Percentiles rank a stretch among this genome's conserved stretches.
Conservation (phyloP, 2,329 filamentous ascomycete species). For the Corynespora cassiicola region DNA sequence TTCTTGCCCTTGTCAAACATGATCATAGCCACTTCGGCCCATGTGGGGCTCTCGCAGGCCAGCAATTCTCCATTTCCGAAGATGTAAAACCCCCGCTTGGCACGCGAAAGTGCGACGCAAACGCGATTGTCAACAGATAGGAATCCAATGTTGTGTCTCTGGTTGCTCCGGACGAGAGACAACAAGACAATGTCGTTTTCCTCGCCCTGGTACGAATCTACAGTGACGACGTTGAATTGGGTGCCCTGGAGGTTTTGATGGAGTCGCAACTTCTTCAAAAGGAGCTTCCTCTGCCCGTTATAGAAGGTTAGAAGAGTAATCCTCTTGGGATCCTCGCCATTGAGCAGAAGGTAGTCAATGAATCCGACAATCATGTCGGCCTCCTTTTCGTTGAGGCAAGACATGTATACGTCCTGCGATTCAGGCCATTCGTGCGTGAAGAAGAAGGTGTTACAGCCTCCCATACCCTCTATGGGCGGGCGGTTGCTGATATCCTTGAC, state of each 20-base stretch:
- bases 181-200: slow-evolving; percentile 85
- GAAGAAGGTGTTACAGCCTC: slow-evolving; percentile 64
- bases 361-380: slow-evolving; percentile 79
- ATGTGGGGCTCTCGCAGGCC: slow-evolving; percentile 55
- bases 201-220: slow-evolving; percentile 90
- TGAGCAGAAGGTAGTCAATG: slow-evolving; percentile 73
- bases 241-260: slow-evolving; percentile 48
- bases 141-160: slow-evolving; percentile 70
- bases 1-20: slow-evolving; percentile 52
- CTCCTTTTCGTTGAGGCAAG: slow-evolving; percentile 73
- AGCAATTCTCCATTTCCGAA: slow-evolving; percentile 75
- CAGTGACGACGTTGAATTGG: slow-evolving; percentile 71
- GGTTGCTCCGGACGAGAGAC: slow-evolving; percentile 78
- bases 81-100: slow-evolving; percentile 79
- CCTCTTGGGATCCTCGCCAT: slow-evolving; percentile 63
- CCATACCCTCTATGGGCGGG: slow-evolving; percentile 68
- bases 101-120: slow-evolving; percentile 71
- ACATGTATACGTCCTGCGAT: slow-evolving; percentile 66
- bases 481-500: slow-evolving; percentile 56
- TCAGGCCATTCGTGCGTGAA: slow-evolving; percentile 73
- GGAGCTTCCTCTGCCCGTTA: slow-evolving; percentile 76
- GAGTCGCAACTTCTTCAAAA: slow-evolving; percentile 59
- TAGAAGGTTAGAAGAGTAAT: slow-evolving; percentile 91
- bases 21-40: slow-evolving; percentile 57
- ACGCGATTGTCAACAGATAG: slow-evolving; percentile 69